Base-by-base conservation (phyloP, 306 rosid species). In the Fagus crenata region DNA sequence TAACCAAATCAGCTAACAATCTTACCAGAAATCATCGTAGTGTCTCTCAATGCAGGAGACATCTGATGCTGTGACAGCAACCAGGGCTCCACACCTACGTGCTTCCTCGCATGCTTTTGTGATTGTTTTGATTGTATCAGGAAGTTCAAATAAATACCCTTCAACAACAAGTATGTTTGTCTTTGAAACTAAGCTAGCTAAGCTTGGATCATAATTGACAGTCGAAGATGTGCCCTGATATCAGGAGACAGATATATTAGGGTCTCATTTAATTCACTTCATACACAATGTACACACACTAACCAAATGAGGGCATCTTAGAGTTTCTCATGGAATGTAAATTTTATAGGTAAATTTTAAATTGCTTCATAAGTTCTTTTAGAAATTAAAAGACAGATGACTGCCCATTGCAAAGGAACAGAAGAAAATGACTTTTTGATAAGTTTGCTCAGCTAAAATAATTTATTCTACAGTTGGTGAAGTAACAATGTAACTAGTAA, bases 41-140 rank as follows among this genome's bases (percentile, higher is more conserved):
- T 95, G 97, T 84, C 93, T 90, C 85, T 89, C 90, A 7, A 90
- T 88, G 91, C 99, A 95, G 53, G 99, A 88, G 80, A 90, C 91
- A 65, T 95, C 97, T 35, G 99, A 95, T 64, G 97, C 97, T 63
- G 97, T 95, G 75, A 95, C 78, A 61, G 99, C 99, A 75, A 95
- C 96, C 74, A 92, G 81, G 73, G 96, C 91, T 77, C 97, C 96
- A 13, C 77, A 81, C 56, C 82, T 84, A 77, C 87, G 91, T 49
- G 99, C 99, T 88, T 86, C 86, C 72, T 85, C 87, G 18, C 98
- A 94, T 36, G 96, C 96, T 80, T 82, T 80, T 14, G 79, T 78
- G 51, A 95, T 90, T 46, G 96, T 77, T 78, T 84, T 89, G 67
- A 95, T 88, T 54, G 99, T 92, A 70, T 90, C 97, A 17, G 93